Base-by-base conservation (phyloP, 441 rosid genomes). In the Mallotus repandus region DNA sequence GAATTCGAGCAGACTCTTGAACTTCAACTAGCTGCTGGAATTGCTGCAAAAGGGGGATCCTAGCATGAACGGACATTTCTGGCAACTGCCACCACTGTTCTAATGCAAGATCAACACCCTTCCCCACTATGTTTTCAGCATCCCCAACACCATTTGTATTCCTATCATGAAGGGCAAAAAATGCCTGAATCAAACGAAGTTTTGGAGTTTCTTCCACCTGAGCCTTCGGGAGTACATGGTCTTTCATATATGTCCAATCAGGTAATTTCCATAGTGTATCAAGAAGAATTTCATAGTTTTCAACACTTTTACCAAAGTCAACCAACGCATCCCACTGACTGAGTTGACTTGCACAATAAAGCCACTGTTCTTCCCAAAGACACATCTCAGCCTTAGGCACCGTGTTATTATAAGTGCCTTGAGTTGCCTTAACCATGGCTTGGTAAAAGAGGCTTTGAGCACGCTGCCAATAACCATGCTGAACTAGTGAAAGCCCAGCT, bases 1-100 rank as follows among this genome's bases (percentile, higher is more conserved):
- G 85, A 84, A 93, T 89, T 84, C 91, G 85, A 66, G 92, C 85
- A 76, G 99, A 96, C 86, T 96, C 99, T 80, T 96, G 98, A 74
- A 94, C 98, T 85, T 96, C 99, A 74, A 94, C 96, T 66, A 96
- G 81, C 84, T 96, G 98, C 81, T 96, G 99, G 81, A 96, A 96
- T 80, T 96, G 97, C 85, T 92, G 98, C 82, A 96, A 82, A 70
- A 96, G 91, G 71, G 98, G 98, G 80, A 96, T 85, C 86, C 90
- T 93, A 50, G 98, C 89, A 83, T 92, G 98, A 74, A 89, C 89
- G 50, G 96, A 93, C 89, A 96, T 89, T 84, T 96, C 98, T 74
- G 99, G 99, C 83, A 96, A 87, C 83, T 91, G 98, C 98, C 99
- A 96, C 98, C 99, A 96, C 76, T 91, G 97, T 74, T 91, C 97